Evolutionary conservation across 768 basidiomycete genomes (phyloP).

Genomic region (Mycena vulgaris): DNA sequence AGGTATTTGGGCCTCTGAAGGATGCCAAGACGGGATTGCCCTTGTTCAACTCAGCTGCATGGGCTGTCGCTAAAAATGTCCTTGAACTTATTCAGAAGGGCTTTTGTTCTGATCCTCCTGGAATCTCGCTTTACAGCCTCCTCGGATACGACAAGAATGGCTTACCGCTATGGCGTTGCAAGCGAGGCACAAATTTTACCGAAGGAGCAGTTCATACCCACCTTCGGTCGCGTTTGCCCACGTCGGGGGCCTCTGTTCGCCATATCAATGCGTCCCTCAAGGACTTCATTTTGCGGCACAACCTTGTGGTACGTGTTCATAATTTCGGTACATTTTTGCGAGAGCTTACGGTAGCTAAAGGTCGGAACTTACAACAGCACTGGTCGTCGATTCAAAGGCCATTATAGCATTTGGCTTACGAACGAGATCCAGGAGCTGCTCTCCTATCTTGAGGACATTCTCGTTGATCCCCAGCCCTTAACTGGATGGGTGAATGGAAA

Average conservation of each 20-base stretch:
- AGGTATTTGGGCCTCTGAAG: neutral
- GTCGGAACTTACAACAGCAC: conserved; percentile 12
- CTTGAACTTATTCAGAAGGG: neutral
- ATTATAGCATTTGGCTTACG: conserved; percentile 26
- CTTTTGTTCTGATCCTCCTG: neutral
- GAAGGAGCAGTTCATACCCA: conserved; percentile 4
- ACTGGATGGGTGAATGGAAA: conserved; percentile 17
- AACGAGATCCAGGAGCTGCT: conserved; percentile 24
- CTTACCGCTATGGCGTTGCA: neutral
- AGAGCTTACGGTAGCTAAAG: neutral
- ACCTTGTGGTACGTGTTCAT: neutral
- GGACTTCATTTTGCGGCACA: conserved; percentile 5
- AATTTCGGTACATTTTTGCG: neutral
- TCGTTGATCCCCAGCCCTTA: neutral
- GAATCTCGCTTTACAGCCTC: neutral
- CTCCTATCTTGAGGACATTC: neutral
- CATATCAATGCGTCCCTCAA: neutral
- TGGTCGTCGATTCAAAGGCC: conserved; percentile 6
- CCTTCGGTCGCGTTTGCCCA: neutral
- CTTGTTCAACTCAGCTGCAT: neutral
- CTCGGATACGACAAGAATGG: neutral
- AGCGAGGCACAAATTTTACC: neutral
- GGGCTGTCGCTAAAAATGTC: neutral
- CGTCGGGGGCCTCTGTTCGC: neutral
- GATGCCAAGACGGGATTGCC: neutral